Evolutionary conservation across 371 early-diverging fungal species (phyloP).

Genomic region (Mucor circinelloides): DNA sequence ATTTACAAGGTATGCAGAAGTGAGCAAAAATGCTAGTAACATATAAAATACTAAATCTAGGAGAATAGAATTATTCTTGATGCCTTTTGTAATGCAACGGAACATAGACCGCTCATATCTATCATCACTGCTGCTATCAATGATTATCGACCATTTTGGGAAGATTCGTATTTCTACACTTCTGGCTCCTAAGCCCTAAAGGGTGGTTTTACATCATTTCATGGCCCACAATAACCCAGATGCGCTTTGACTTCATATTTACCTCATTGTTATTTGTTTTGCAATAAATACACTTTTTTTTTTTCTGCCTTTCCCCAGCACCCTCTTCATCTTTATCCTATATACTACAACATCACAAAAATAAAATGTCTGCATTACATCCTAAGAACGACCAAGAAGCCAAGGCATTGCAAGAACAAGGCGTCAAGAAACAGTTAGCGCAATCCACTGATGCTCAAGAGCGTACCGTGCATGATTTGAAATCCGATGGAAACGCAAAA

Average conservation of each 20-base stretch:
- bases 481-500: background rate
- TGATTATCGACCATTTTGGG: constrained; percentile 51
- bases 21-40: background rate
- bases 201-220: background rate
- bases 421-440: background rate
- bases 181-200: constrained; percentile 31
- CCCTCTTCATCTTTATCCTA: background rate
- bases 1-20: constrained; percentile 32
- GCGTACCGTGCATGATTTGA: background rate
- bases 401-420: background rate
- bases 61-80: constrained; percentile 24
- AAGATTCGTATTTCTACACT: constrained; percentile 47
- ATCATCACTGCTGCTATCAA: constrained; percentile 43
- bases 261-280: background rate
- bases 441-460: constrained; percentile 2
- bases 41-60: background rate
- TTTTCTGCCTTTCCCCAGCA: background rate
- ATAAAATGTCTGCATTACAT: constrained; percentile 4
- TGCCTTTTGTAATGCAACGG: constrained; percentile 37
- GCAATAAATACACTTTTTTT: background rate
- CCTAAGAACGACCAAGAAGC: background rate
- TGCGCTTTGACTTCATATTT: background rate
- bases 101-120: constrained; percentile 43
- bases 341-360: background rate
- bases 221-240: background rate